Base-by-base conservation (phyloP, 768 basidiomycete genomes). In the Russula compacta region DNA sequence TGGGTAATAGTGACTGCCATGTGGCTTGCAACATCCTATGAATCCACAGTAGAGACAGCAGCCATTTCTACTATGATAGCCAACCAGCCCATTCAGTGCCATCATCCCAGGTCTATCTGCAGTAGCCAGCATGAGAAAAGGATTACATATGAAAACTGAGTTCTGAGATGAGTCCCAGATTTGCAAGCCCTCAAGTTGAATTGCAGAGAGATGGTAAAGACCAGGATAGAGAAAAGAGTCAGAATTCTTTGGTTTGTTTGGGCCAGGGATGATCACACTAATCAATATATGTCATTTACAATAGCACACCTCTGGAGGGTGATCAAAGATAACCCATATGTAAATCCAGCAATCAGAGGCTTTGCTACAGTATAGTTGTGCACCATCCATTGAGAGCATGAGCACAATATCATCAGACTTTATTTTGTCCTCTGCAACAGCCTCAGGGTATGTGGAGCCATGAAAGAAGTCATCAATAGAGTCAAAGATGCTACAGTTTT, bases 311-410 rank as follows among this genome's bases (percentile, higher is more conserved):
- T 68, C 64, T 0, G 74, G 78, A 0, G 60, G 24, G 1, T 73
- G 56, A 58, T 76, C 71, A 0, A 75, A 14, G 0, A 79, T 44
- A 0, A 79, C 57, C 74, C 74, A 77, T 0, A 78, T 75, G 12
- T 68, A 71, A 0, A 75, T 68, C 72, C 74, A 74, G 17, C 67
- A 44, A 9, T 17, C n/a, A 0, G 43, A 44, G 8, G 43, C 43
- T 10, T 44, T 44, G 8, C 19, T 44, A 4, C n/a, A 17, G 19
- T 19, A 44, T 19, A 44, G 11, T 4, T 44, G 43, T n/a, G 43
- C 43, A 4, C 19, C n/a, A 10, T 44, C 43, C 19, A 44, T 19
- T 1, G 43, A 44, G 43, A 44, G 19, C n/a, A 44, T 4, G 1
- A 44, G n/a, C 0, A n/a, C 43, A 3, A 44, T 44, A 4, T 44